Evolutionary conservation across 345 rosid genomes (phyloP), one percentile per base, ranked within the genome.

Genomic region (Rubroshorea leprosula): DNA sequence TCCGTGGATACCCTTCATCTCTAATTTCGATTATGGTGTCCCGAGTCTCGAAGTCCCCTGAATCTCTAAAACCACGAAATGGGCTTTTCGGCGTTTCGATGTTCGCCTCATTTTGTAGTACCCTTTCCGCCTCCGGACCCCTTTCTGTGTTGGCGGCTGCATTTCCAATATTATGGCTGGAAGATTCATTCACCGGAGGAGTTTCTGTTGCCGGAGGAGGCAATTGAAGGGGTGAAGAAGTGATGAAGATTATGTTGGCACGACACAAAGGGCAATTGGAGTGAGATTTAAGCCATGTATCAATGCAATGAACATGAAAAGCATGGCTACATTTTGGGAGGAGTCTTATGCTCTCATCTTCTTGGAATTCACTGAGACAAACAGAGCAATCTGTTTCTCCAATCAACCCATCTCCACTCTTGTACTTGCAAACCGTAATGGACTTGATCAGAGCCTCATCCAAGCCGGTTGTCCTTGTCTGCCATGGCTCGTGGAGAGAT

Each of bases 251-350:
- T n/a, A 93, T 67, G 47, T 82, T 78, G 15, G 90, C 85, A 0
- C 99, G 94, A 59, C 97, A 89, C 53, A 89, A 53, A 0, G 99
- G 99, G 74, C 99, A 93, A 54, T 78, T 89, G 2, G 94, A 79
- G 66, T 93, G 97, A 67, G 88, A 82, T 48, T 57, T 75, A 6
- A 93, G 97, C 96, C 99, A 93, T 5, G 84, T 76, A 72, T 93
- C 99, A 46, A 93, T 87, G 70, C 99, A 93, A 23, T 68, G 72
- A 1, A 89, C 81, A 53, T 89, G 99, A 59, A 89, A 89, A 61
- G 76, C 83, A 64, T 93, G 99, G 58, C 75, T 76, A 39, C 99
- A 93, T 60, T 76, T 89, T 10, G 99, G 99, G 74, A 89, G 72
- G 31, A 93, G 76, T 80, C 97, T 85, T 24, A 93, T 19, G 71